Evolutionary conservation across 2,329 filamentous ascomycete species (phyloP).

Genomic region (Cryphonectria japonica): DNA sequence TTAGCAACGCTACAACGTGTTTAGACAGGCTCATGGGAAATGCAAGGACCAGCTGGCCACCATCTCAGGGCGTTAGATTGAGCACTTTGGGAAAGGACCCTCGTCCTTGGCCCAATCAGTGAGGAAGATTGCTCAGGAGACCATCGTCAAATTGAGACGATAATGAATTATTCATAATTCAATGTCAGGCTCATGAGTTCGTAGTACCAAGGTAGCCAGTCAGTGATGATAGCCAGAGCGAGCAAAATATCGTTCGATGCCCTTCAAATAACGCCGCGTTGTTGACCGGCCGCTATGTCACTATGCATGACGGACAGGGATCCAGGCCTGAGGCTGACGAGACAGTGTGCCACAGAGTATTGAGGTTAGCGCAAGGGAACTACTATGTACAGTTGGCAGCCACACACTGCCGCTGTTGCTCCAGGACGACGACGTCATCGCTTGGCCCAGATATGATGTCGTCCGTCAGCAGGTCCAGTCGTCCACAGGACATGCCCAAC

Average conservation of each 20-base stretch:
- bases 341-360: not conserved
- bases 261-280: too few species aligned
- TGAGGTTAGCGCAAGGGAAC: not conserved
- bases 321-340: not conserved
- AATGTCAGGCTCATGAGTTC: too few species aligned
- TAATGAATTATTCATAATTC: not conserved
- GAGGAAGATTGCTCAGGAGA: not conserved
- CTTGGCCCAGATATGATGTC: too few species aligned
- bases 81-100: not conserved
- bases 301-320: slow-evolving; percentile 7
- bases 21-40: not conserved
- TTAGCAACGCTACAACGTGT: not conserved
- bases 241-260: too few species aligned
- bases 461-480: too few species aligned
- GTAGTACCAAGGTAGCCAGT: too few species aligned
- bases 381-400: not conserved
- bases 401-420: too few species aligned
- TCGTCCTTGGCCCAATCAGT: not conserved
- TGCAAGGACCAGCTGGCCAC: not conserved
- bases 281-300: not conserved
- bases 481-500: too few species aligned
- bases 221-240: too few species aligned
- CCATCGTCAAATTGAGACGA: not conserved
- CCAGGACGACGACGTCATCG: not conserved
- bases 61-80: not conserved